A percentile compares a stretch with the other conserved stretches of the same genome.
These are phyloP conservation scores for Ceratopteris richardii DNA, from an alignment of 75 land plant genomes.

Conservation along the genomic window DNA sequence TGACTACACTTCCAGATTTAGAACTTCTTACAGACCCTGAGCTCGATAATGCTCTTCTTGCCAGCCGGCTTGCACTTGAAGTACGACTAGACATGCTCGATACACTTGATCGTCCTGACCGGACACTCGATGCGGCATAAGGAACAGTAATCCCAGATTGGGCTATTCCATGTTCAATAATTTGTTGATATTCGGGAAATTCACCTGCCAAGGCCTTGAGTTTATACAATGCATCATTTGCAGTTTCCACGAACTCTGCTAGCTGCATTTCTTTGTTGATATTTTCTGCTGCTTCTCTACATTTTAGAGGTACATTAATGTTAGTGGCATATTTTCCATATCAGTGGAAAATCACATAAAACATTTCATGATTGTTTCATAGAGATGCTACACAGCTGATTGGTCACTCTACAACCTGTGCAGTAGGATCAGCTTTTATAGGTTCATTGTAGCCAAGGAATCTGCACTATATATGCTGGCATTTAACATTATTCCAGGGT, in stretches of 20 bases:
- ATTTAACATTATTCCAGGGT: too few species aligned
- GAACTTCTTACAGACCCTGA: constrained; percentile 16
- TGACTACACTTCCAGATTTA: constrained; percentile 15
- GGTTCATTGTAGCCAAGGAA: too few species aligned
- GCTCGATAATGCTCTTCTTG: not conserved
- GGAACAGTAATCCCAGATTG: constrained; percentile 25
- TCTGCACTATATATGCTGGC: too few species aligned
- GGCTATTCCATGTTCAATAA: constrained; percentile 10
- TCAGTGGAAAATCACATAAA: not conserved
- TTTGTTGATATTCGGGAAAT: constrained; percentile 13
- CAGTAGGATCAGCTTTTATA: too few species aligned
- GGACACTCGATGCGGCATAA: constrained; percentile 12
- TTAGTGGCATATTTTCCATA: not conserved
- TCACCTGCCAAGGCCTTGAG: constrained; percentile 14
- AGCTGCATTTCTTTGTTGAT: constrained; percentile 21
- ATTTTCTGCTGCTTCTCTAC: constrained; percentile 10
- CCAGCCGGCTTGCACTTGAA: not conserved
- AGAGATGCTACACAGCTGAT: too few species aligned
- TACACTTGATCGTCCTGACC: constrained; percentile 14
- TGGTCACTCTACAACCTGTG: too few species aligned
- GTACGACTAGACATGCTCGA: constrained; percentile 11
- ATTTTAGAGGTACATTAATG: not conserved
- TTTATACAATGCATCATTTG: constrained; percentile 25
- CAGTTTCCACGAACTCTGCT: constrained; percentile 18
- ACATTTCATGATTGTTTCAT: not conserved